Percentiles rank a stretch among this genome's conserved stretches.
These are phyloP conservation scores for Euphorbia lathyris DNA, from an alignment of 345 rosid species.

Conservation along the genomic window DNA sequence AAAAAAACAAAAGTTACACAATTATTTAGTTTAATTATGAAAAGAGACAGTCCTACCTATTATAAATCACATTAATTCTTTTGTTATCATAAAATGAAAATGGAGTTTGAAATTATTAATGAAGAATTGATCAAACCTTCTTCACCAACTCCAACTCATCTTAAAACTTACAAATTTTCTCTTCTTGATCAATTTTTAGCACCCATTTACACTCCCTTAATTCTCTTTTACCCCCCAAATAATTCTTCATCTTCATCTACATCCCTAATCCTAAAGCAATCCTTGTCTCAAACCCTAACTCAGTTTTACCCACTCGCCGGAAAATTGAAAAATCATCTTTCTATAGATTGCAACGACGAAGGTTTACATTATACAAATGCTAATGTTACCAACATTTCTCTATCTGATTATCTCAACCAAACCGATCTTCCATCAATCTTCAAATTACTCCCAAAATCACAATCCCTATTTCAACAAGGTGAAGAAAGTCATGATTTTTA, in stretches of 20 bases:
- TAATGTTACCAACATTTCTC: neutral
- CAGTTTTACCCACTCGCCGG: slow-evolving; percentile 12
- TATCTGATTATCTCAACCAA: neutral
- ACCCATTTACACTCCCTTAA: neutral
- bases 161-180: neutral
- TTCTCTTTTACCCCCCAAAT: neutral
- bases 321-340: slow-evolving; percentile 5
- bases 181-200: neutral
- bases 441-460: neutral
- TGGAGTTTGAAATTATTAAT: neutral
- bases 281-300: slow-evolving; percentile 10
- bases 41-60: no score
- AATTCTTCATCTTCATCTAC: neutral
- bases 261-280: slow-evolving; percentile 26
- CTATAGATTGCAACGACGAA: slow-evolving; percentile 5
- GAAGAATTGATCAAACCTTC: neutral
- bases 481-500: neutral
- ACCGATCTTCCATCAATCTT: neutral
- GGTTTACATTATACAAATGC: neutral
- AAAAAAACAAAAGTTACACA: no score
- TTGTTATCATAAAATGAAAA: neutral
- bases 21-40: no score
- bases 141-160: neutral
- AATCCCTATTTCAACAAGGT: neutral
- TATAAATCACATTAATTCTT: no score